phyloP scores from a whole-genome alignment of 2,329 filamentous ascomycete species.

The Trichoderma brevicompactum region DNA sequence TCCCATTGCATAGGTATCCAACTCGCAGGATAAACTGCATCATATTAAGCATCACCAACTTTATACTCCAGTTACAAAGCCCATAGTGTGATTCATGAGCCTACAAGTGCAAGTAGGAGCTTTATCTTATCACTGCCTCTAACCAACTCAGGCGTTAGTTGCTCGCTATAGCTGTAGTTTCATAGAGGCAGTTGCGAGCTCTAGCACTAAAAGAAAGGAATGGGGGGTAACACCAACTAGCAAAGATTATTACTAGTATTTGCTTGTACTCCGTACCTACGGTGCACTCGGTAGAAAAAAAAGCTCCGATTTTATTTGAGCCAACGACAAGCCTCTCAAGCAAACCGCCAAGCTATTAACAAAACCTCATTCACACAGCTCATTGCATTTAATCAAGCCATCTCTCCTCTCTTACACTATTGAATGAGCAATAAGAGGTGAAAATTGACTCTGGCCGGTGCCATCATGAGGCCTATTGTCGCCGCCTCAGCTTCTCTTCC shows the following conservation, averaged over 20 bases:
- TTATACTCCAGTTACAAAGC: too few relatives aligned
- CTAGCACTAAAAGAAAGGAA: not conserved
- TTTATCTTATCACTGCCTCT: constrained; percentile 26
- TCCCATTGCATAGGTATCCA: too few relatives aligned
- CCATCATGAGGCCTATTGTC: constrained; percentile 21
- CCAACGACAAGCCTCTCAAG: not conserved
- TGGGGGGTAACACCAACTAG: not conserved
- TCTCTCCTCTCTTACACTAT: not conserved
- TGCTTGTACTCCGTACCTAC: not conserved
- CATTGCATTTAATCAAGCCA: not conserved
- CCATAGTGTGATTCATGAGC: too few relatives aligned
- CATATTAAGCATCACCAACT: too few relatives aligned
- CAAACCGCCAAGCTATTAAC: not conserved
- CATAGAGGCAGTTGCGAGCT: not conserved
- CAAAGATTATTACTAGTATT: too few relatives aligned
- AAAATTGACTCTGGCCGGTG: not conserved
- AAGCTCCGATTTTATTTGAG: constrained; percentile 4
- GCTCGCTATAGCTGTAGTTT: not conserved
- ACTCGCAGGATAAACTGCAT: too few relatives aligned
- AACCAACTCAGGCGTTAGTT: constrained; percentile 7
- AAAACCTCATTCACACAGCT: not conserved
- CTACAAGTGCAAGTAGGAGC: not conserved
- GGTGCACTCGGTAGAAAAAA: constrained; percentile 20
- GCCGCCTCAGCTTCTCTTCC: constrained; percentile 8
- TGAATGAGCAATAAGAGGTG: not conserved